Conservation (phyloP, 2,329 filamentous ascomycete species). For the Talaromyces marneffei region DNA sequence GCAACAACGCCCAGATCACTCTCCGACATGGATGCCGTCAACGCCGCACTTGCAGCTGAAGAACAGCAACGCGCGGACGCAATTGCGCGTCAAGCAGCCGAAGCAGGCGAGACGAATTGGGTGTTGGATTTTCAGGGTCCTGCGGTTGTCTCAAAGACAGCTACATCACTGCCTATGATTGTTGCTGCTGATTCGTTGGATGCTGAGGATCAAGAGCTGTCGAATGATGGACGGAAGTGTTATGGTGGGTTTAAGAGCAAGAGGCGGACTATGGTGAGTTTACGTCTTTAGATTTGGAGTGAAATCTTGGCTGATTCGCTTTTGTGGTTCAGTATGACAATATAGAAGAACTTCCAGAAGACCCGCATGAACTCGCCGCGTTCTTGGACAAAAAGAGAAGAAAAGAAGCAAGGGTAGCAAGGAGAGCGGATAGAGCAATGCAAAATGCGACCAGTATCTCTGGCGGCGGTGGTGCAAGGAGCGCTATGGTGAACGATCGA, state of each 20-base stretch:
- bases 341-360: neutral
- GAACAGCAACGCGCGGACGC: slow-evolving; percentile 38
- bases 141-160: slow-evolving; percentile 2
- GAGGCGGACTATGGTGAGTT: slow-evolving; percentile 23
- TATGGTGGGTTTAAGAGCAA: slow-evolving; percentile 34
- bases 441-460: slow-evolving; percentile 29
- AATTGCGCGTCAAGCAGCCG: slow-evolving; percentile 35
- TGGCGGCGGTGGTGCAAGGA: slow-evolving; percentile 16
- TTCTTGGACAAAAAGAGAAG: slow-evolving; percentile 15
- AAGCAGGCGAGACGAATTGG: slow-evolving; percentile 42
- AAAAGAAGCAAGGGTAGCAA: slow-evolving; percentile 17
- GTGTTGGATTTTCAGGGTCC: slow-evolving; percentile 30
- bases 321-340: neutral
- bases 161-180: slow-evolving; percentile 24
- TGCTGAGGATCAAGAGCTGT: slow-evolving; percentile 25
- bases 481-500: slow-evolving; percentile 24
- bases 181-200: slow-evolving; percentile 31
- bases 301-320: neutral
- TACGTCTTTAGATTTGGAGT: neutral
- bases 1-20: slow-evolving; percentile 18
- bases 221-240: slow-evolving; percentile 29
- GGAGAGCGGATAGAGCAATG: slow-evolving; percentile 16
- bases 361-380: neutral
- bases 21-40: slow-evolving; percentile 36
- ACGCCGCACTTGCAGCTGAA: slow-evolving; percentile 36